Conservation (phyloP, 129 eudicot genomes). For the Silybum marianum region DNA sequence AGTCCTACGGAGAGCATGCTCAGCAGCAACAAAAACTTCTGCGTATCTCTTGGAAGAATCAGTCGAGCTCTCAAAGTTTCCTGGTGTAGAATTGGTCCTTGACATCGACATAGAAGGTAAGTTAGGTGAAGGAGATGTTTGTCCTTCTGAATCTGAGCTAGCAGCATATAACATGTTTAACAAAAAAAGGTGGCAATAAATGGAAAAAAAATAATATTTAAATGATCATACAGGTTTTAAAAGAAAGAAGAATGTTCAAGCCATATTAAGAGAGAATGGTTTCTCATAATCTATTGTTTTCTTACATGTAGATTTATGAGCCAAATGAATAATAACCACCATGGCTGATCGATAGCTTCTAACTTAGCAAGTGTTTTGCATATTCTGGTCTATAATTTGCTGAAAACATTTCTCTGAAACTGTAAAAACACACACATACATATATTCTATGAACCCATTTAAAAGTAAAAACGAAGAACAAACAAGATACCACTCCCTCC, state of each 20-base stretch:
- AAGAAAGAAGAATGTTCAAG: not conserved
- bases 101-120: constrained; percentile 52
- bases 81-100: constrained; percentile 68
- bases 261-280: not conserved
- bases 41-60: constrained; percentile 79
- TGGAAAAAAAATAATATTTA: not conserved
- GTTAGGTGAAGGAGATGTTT: constrained; percentile 37
- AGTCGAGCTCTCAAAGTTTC: constrained; percentile 67
- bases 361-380: not conserved
- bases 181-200: not conserved
- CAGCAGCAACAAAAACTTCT: constrained; percentile 86
- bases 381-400: not conserved
- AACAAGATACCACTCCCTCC: not conserved
- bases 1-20: constrained; percentile 71
- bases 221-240: not conserved
- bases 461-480: not conserved
- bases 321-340: not conserved
- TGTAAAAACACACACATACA: too few relatives aligned
- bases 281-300: not conserved
- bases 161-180: constrained; percentile 25
- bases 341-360: not conserved
- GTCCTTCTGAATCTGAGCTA: constrained; percentile 62
- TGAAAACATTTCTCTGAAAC: not conserved
- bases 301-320: constrained; percentile 3
- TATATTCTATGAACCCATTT: not conserved